A percentile compares a stretch with the other conserved stretches of the same genome.
Conservation (phyloP, 1,139 yeast genomes). For the Taphrina sp. region DNA sequence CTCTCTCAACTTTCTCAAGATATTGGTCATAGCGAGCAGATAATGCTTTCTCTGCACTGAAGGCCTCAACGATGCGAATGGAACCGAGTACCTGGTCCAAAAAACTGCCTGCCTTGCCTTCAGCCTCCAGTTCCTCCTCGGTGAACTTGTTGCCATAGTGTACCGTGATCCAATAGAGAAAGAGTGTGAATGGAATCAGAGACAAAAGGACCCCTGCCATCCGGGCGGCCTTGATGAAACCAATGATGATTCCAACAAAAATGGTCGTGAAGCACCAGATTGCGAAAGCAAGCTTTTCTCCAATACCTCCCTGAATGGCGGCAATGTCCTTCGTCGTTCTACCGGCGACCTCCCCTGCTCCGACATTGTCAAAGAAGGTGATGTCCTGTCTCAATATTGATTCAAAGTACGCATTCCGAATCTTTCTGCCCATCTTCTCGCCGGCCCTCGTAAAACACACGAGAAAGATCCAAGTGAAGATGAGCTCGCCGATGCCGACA, state of each 20-base stretch:
- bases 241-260: constrained; percentile 47
- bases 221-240: constrained; percentile 47
- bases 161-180: constrained; percentile 41
- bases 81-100: constrained; percentile 51
- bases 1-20: constrained; percentile 42
- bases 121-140: constrained; percentile 41
- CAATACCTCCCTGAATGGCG: constrained; percentile 49
- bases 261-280: constrained; percentile 47
- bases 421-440: constrained; percentile 48
- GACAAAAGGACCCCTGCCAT: constrained; percentile 46
- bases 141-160: constrained; percentile 42
- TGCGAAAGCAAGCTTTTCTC: constrained; percentile 50
- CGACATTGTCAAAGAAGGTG: constrained; percentile 50
- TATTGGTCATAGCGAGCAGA: constrained; percentile 44
- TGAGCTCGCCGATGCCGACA: constrained; percentile 39
- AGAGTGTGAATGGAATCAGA: constrained; percentile 46
- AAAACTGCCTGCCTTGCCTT: constrained; percentile 46
- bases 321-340: constrained; percentile 50
- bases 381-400: constrained; percentile 49
- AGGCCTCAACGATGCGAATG: constrained; percentile 49
- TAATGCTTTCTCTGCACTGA: constrained; percentile 48
- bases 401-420: constrained; percentile 46
- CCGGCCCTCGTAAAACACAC: constrained; percentile 45
- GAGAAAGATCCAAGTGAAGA: constrained; percentile 39
- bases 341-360: constrained; percentile 50